phyloP scores from a whole-genome alignment of 371 early-diverging fungal species.

The Smittium mucronatum region DNA sequence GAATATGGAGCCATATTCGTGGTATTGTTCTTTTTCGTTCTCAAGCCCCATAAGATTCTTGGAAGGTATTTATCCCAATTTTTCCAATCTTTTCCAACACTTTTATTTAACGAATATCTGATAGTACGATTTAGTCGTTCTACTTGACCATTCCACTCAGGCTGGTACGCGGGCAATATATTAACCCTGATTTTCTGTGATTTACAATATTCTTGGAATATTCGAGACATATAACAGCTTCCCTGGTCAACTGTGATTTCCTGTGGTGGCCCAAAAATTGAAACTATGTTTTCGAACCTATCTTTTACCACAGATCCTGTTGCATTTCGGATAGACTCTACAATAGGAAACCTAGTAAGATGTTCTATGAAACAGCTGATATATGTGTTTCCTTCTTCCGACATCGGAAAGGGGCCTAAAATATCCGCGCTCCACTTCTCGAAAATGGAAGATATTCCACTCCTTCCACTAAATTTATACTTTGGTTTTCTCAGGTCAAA shows the following conservation, averaged over 20 bases:
- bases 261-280: not conserved
- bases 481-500: not conserved
- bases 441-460: not conserved
- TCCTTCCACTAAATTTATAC: not conserved
- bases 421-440: not conserved
- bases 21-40: too few relatives aligned
- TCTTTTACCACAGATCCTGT: not conserved
- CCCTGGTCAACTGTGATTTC: not conserved
- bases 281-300: not conserved
- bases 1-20: too few relatives aligned
- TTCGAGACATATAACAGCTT: not conserved
- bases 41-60: too few relatives aligned
- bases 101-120: not conserved
- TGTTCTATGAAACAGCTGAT: not conserved
- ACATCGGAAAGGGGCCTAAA: not conserved
- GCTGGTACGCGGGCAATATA: not conserved
- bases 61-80: too few relatives aligned
- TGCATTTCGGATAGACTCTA: not conserved
- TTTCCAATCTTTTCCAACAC: too few relatives aligned
- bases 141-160: not conserved
- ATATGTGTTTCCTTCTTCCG: not conserved
- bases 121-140: not conserved
- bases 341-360: not conserved
- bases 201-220: not conserved
- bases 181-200: not conserved